A percentile compares a stretch with the other conserved stretches of the same genome.
Conservation (phyloP, 2,329 filamentous ascomycete species). For the Cercospora brassicicola region DNA sequence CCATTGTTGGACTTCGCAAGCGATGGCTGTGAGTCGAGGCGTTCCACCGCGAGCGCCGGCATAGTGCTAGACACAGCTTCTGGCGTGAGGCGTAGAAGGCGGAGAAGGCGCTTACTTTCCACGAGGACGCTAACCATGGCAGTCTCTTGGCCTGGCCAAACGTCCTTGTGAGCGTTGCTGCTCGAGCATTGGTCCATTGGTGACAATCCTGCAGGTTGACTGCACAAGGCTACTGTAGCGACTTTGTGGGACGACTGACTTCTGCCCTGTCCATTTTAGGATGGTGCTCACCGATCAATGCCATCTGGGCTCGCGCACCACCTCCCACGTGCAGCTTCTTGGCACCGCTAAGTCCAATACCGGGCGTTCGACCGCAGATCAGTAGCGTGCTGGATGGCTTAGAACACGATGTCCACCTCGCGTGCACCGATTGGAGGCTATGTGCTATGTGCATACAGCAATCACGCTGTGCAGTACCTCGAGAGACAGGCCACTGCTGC, state of each 20-base stretch:
- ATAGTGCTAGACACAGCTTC: neutral
- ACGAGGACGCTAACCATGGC: neutral
- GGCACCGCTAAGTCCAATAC: neutral
- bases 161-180: neutral
- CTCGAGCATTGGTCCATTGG: neutral
- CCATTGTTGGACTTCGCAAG: neutral
- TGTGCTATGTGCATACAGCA: neutral
- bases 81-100: neutral
- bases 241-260: neutral
- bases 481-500: neutral
- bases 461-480: neutral
- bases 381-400: neutral
- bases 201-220: neutral
- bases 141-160: neutral
- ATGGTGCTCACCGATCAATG: neutral
- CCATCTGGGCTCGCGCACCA: neutral
- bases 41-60: neutral
- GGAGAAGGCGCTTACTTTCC: neutral
- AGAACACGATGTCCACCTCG: neutral
- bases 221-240: neutral
- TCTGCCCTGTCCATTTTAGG: neutral
- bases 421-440: neutral
- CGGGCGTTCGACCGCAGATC: neutral
- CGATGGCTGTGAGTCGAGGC: neutral
- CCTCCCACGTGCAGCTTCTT: neutral